Evolutionary conservation across 2,329 filamentous ascomycete species (phyloP).

Genomic region (Ilyonectria mors-panacis): DNA sequence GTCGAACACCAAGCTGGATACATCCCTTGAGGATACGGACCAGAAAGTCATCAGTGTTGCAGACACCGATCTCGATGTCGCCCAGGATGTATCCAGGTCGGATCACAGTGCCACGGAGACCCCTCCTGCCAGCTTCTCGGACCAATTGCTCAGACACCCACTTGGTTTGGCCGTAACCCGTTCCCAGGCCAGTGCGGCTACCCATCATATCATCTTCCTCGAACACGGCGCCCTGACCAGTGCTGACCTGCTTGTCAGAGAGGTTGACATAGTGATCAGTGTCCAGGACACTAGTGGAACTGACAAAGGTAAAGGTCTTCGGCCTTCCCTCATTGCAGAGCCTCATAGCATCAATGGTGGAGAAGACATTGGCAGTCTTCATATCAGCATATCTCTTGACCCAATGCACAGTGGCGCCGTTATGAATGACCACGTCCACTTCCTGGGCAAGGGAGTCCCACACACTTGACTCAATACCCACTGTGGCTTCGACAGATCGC

Average conservation of each 20-base stretch:
- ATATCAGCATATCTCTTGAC: conserved; percentile 82
- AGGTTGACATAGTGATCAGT: conserved; percentile 84
- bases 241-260: conserved; percentile 65
- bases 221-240: conserved; percentile 76
- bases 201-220: conserved; percentile 86
- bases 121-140: conserved; percentile 82
- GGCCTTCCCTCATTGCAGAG: conserved; percentile 84
- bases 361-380: conserved; percentile 82
- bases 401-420: conserved; percentile 88
- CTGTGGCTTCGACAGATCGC: conserved; percentile 79
- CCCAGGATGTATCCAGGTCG: conserved; percentile 90
- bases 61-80: conserved; percentile 77
- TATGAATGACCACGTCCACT: conserved; percentile 84
- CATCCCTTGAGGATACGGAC: conserved; percentile 90
- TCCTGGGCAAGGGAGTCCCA: conserved; percentile 77
- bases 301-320: conserved; percentile 86
- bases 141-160: conserved; percentile 83
- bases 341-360: conserved; percentile 81
- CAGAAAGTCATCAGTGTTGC: conserved; percentile 91
- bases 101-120: conserved; percentile 82
- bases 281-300: conserved; percentile 83
- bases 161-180: conserved; percentile 94
- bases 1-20: conserved; percentile 81
- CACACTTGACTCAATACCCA: conserved; percentile 77
- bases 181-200: conserved; percentile 82